phyloP scores from a whole-genome alignment of 2,329 filamentous ascomycete species.

The Ophiocordyceps unilateralis region DNA sequence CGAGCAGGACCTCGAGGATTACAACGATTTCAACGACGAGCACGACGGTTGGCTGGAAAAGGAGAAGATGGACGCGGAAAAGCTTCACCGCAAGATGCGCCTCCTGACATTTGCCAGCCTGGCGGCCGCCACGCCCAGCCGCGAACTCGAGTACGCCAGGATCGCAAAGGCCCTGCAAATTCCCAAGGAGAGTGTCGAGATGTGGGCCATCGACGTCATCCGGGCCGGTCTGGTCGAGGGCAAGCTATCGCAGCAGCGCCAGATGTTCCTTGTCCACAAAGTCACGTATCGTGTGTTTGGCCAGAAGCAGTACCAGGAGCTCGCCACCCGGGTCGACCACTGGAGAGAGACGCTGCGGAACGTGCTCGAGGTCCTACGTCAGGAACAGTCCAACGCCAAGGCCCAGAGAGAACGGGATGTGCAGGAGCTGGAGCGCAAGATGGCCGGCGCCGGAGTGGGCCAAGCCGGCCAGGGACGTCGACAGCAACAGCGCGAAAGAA shows the following conservation, averaged over 20 bases:
- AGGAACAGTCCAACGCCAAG: constrained; percentile 66
- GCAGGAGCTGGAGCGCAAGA: constrained; percentile 53
- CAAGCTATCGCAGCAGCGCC: constrained; percentile 82
- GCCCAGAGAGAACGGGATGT: constrained; percentile 62
- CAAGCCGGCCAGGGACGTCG: constrained; percentile 12
- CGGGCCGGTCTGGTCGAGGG: constrained; percentile 90
- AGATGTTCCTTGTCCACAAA: constrained; percentile 88
- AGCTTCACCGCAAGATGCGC: constrained; percentile 87
- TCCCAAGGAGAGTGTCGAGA: constrained; percentile 70
- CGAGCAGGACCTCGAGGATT: constrained; percentile 85
- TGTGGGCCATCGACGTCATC: constrained; percentile 98
- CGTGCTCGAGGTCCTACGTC: constrained; percentile 61
- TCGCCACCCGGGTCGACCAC: constrained; percentile 76
- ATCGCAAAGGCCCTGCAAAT: constrained; percentile 80
- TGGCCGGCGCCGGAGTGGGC: constrained; percentile 24
- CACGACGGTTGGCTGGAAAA: constrained; percentile 73
- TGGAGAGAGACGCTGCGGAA: constrained; percentile 71
- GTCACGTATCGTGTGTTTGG: constrained; percentile 94
- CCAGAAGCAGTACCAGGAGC: constrained; percentile 95
- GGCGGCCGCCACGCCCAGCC: constrained; percentile 64
- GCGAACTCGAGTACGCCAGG: constrained; percentile 73
- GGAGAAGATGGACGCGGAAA: constrained; percentile 52
- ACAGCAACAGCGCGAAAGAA: constrained; percentile 26
- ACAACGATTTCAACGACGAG: constrained; percentile 87
- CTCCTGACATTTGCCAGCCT: constrained; percentile 84